Evolutionary conservation across 768 basidiomycete genomes (phyloP), one percentile per base, ranked within the genome.

Genomic region (Gyrodon lividus): DNA sequence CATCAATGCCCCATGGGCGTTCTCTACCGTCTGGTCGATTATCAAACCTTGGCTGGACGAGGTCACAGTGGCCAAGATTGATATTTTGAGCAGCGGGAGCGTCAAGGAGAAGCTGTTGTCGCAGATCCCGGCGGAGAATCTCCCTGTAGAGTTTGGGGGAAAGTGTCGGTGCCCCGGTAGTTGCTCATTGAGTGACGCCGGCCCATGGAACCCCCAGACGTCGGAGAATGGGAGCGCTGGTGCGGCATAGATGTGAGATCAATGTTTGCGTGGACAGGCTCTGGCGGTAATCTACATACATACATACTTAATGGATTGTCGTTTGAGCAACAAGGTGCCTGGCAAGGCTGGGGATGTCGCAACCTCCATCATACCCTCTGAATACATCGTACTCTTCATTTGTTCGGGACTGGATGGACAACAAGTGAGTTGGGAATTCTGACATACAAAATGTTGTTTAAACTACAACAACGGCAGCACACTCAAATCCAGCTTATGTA

Each of bases 1-100:
- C 79, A 89, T 97, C 80, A 98, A 98, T 65, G 90, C 92, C 0
- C 96, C 96, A 0, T 98, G 88, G 85, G 79, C 84, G 46, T 99
- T 99, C 76, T 80, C 82, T 45, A 80, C 87, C 34, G 88, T 96
- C 19, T 99, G 95, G 95, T 66, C 74, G 17, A 67, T 94, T 57
- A 82, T 98, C 75, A 96, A 92, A 75, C 84, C 83, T 3, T 98
- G 92, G 92, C 75, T 99, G 60, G 96, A 98, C 70, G 85, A 86
- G 60, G 97, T 95, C 23, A 99, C 96, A 24, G 93, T 96, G 45
- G 78, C 79, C 55, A 98, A 99, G 83, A 95, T 99, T 66, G 82
- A 87, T 57, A 95, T 99, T 66, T 66, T 97, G 46, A 84, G 90
- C n/a, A 68, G 74, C 30, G 62, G 61, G n/a, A 28, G 4, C 13